Evolutionary conservation across 495 filamentous ascomycete species (phyloP), one percentile per base, ranked within the genome.

Genomic region (Penicillium goetzii): DNA sequence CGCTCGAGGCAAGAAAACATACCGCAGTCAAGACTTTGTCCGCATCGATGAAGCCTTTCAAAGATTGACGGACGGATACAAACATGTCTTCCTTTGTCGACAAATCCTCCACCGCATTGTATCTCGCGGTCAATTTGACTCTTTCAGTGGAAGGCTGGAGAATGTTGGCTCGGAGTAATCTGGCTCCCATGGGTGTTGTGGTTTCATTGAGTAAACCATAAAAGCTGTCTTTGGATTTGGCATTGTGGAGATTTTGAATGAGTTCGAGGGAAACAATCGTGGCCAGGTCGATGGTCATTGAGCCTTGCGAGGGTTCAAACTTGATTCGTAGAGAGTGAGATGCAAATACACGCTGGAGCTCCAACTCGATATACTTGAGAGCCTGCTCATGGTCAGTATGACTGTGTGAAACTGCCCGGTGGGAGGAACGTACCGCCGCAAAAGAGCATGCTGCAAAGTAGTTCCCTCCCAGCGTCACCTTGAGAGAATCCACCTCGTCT

Each of bases 401-500:
- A 55, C 53, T 40, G 32, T 63, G 59, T 23, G 61, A 63, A 32
- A 23, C n/a, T 25, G 55, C 17, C 8, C 21, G 11, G 4, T 30
- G 2, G 25, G 7, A 17, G 12, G 5, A 11, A 75, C 89, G 51
- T 81, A 94, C 92, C 49, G 96, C 96, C 60, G 91, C 88, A 69
- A 96, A 89, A 68, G 92, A 93, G 74, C 92, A 97, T 1, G 89
- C 88, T 26, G 92, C 91, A 76, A 94, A 97, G 76, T 92, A 97
- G 64, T 96, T 96, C 23, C 88, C 88, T 40, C 87, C 87, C 36
- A 96, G 84, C 17, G 88, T 86, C 32, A 91, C 81, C 67, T 89
- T 92, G 70, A 97, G 85, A 11, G 91, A 86, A 62, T 92, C 88
- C 4, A 90, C 79, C 70, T 97, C 90, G 59, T 91, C 86, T 10